Conservation (phyloP, 345 rosid genomes). For the Kernera saxatilis region DNA sequence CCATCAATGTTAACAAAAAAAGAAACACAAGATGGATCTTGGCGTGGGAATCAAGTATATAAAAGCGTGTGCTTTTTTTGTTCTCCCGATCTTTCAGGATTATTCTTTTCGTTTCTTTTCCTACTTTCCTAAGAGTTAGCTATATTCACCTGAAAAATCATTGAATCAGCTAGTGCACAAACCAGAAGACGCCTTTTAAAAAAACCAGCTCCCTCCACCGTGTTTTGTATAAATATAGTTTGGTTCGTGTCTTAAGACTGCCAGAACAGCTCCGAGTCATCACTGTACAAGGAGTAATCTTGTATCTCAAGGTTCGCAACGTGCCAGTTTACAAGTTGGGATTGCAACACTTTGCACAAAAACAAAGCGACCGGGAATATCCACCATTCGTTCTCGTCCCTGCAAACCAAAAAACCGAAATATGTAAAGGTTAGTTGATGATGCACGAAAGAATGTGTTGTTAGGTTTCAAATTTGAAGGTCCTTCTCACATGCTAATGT, state of each 20-base stretch:
- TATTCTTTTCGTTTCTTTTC: constrained; percentile 23
- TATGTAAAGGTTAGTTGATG: background rate
- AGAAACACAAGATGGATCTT: constrained; percentile 23
- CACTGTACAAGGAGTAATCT: constrained; percentile 80
- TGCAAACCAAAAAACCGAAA: constrained; percentile 1
- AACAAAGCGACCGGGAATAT: constrained; percentile 74
- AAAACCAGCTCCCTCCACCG: constrained; percentile 26
- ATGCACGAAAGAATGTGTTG: background rate
- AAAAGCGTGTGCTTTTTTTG: constrained; percentile 1
- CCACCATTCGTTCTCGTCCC: constrained; percentile 99
- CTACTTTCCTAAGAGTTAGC: constrained; percentile 30
- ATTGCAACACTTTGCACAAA: constrained; percentile 68
- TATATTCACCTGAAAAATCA: constrained; percentile 32
- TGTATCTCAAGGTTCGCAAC: constrained; percentile 90
- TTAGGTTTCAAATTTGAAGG: background rate
- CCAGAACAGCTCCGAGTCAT: constrained; percentile 71
- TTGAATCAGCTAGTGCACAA: constrained; percentile 32
- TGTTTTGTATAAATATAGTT: constrained; percentile 11
- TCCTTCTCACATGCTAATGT: constrained; percentile 73
- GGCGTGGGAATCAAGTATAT: constrained; percentile 5
- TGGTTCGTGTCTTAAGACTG: constrained; percentile 39
- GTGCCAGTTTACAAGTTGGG: constrained; percentile 69
- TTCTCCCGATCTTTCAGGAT: constrained; percentile 21
- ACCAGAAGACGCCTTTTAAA: constrained; percentile 32
- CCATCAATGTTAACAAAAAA: constrained; percentile 25